Evolutionary conservation across 2,329 filamentous ascomycete species (phyloP).

Genomic region (Grosmannia huntii): DNA sequence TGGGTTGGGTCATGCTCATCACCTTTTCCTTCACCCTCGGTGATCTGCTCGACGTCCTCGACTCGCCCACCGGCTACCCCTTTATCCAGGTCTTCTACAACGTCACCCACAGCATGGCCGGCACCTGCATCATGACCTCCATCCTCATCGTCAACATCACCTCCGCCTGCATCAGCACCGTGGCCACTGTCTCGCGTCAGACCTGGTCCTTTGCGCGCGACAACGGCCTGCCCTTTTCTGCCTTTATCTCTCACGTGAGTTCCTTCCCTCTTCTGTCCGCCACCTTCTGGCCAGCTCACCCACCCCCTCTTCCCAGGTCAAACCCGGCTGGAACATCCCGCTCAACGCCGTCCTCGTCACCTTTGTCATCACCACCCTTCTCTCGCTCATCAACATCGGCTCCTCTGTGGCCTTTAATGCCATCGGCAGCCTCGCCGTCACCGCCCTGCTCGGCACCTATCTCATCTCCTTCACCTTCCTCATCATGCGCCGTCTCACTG

Average conservation of each 20-base stretch:
- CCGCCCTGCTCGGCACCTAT: conserved; percentile 37
- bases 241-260: conserved; percentile 24
- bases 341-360: conserved; percentile 33
- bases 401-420: conserved; percentile 39
- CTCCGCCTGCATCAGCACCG: conserved; percentile 36
- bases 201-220: conserved; percentile 43
- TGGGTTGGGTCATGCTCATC: conserved; percentile 25
- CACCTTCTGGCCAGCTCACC: background rate
- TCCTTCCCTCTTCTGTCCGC: background rate
- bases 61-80: conserved; percentile 35
- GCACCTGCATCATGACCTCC: conserved; percentile 34
- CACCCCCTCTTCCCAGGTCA: conserved; percentile 8
- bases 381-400: conserved; percentile 37
- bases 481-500: conserved; percentile 26
- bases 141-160: conserved; percentile 36
- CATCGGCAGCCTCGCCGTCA: conserved; percentile 37
- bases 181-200: conserved; percentile 44
- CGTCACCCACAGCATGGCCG: conserved; percentile 32
- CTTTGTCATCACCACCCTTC: conserved; percentile 28
- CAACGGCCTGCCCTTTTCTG: conserved; percentile 26
- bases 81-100: conserved; percentile 47
- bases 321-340: conserved; percentile 23
- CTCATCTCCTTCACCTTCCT: conserved; percentile 33
- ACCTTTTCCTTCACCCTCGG: conserved; percentile 24
- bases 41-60: conserved; percentile 12